Base-by-base conservation (phyloP, 2,329 filamentous ascomycete genomes). In the Sporothrix humicola region DNA sequence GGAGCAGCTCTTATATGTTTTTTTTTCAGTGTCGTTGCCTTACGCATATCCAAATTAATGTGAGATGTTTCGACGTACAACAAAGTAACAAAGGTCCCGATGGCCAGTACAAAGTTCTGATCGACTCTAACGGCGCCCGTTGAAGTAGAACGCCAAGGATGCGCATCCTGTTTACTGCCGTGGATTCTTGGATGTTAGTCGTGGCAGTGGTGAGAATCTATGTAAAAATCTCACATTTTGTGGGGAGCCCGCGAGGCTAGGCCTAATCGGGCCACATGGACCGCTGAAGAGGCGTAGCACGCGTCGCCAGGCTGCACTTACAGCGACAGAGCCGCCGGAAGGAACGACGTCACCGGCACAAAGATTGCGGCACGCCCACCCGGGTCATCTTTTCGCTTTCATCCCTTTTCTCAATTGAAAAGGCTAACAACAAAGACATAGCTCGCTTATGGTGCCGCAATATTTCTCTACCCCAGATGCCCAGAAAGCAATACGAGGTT, bases 171-270 rank as follows among this genome's bases (percentile, higher is more conserved):
- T 48, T 48, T 48, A 26, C 20, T 46, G n/a, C 42, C 42, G n/a
- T 48, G 37, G 31, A 37, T 65, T 65, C 61, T 66, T 48, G 61
- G 61, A 48, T 42, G 58, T 44, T 63, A 20, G 58, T 63, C 15
- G 58, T 44, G 37, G 58, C 58, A 42, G 58, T 63, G 17, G 17
- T 10, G 0, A 9, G 7, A 15, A 46, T 65, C 17, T 65, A 17
- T 46, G 17, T 10, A 2, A 9, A 2, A 15, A 46, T 65, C 17
- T 65, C 37, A 65, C 59, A 1, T 44, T 46, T 7, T 65, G 58
- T 44, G 58, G 58, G 17, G 58, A 9, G 1, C 13, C 1, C 3
- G 4, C n/a, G 12, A 17, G 3, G 3, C 42, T 46, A 65, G 31
- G 12, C 59, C 59, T 3, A 44, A 65, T 65, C n/a, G 13, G 59